A percentile compares a stretch with the other conserved stretches of the same genome.
phyloP scores from a whole-genome alignment of 257 asterid species.

The Ballota nigra region DNA sequence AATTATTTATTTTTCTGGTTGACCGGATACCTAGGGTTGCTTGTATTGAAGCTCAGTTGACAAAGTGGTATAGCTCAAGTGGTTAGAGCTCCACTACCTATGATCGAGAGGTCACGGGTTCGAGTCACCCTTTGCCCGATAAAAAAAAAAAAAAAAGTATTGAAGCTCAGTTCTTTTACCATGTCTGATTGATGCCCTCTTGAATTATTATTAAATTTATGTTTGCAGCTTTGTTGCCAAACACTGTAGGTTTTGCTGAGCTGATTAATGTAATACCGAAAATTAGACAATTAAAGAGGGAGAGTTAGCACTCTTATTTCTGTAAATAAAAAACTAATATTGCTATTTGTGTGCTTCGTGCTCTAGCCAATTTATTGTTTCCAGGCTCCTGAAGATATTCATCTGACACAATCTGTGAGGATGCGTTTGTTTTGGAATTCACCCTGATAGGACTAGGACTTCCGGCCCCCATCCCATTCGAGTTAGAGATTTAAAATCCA shows the following conservation, averaged over 20 bases:
- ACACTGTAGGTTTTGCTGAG: not conserved
- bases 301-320: not conserved
- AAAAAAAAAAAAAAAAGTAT: too few relatives aligned
- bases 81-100: too few relatives aligned
- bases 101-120: too few relatives aligned
- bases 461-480: too few relatives aligned
- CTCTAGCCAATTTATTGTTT: not conserved
- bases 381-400: not conserved
- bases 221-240: not conserved
- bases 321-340: not conserved
- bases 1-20: not conserved
- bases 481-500: too few relatives aligned
- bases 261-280: not conserved
- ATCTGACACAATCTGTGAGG: not conserved
- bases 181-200: not conserved
- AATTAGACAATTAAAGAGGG: not conserved
- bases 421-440: too few relatives aligned
- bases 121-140: too few relatives aligned
- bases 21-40: not conserved
- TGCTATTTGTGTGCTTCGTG: not conserved
- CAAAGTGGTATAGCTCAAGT: too few relatives aligned
- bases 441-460: too few relatives aligned
- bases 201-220: not conserved
- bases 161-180: conserved; percentile 7
- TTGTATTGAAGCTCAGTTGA: not conserved